Percentiles rank a stretch among this genome's conserved stretches.
These are phyloP conservation scores for Delitschia confertaspora DNA, from an alignment of 495 filamentous ascomycete genomes.

Conservation along the genomic window DNA sequence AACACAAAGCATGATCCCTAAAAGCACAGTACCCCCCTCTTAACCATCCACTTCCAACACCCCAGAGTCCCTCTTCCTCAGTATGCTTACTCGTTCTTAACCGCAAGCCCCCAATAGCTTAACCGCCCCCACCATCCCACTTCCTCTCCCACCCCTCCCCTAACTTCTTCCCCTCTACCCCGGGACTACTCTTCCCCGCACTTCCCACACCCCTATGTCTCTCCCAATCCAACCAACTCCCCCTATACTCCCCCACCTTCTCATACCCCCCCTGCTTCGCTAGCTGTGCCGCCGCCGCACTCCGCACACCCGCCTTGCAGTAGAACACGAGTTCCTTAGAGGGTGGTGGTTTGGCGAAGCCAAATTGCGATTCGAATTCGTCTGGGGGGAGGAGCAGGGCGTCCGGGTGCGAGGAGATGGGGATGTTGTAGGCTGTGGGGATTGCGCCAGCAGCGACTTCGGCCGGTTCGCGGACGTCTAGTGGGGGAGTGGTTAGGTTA, in stretches of 20 bases:
- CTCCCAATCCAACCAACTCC: slow-evolving; percentile 87
- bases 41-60: too few relatives aligned
- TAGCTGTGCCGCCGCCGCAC: slow-evolving; percentile 67
- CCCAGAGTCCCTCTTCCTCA: too few relatives aligned
- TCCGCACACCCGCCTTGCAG: slow-evolving; percentile 84
- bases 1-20: too few relatives aligned
- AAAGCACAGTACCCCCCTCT: too few relatives aligned
- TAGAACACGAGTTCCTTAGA: slow-evolving; percentile 70
- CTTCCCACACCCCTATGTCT: slow-evolving; percentile 55
- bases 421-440: slow-evolving; percentile 66
- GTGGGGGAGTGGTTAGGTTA: neutral
- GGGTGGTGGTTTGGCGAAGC: slow-evolving; percentile 51
- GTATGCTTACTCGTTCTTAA: too few relatives aligned
- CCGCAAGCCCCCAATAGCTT: too few relatives aligned
- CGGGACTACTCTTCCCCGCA: neutral
- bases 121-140: too few relatives aligned
- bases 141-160: neutral
- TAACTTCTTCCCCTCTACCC: slow-evolving; percentile 4
- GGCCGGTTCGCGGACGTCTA: slow-evolving; percentile 75
- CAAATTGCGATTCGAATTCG: slow-evolving; percentile 70
- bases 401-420: slow-evolving; percentile 66
- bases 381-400: slow-evolving; percentile 61
- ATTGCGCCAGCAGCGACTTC: slow-evolving; percentile 69
- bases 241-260: slow-evolving; percentile 68
- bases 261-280: slow-evolving; percentile 68